Evolutionary conservation across 192 early-diverging fungal genomes (phyloP).

Genomic region (Nowakowskiella sp.): DNA sequence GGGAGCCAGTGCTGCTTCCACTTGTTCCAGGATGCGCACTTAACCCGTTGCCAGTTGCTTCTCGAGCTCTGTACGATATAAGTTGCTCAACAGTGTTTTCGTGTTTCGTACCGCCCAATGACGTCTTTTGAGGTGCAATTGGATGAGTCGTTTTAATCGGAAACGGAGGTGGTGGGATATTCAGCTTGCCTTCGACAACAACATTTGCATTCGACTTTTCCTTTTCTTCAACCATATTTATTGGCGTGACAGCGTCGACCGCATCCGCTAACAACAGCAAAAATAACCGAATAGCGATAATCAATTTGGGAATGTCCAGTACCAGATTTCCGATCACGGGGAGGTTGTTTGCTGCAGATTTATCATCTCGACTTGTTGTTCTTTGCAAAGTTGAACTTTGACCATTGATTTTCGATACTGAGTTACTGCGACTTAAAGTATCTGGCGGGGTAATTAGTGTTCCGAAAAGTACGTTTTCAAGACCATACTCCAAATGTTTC

Average conservation of each 20-base stretch:
- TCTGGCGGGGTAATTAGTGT: too few species aligned
- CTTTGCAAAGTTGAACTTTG: background rate
- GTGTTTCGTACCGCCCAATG: too few species aligned
- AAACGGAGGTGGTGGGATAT: slow-evolving; percentile 35
- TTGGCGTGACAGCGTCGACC: slow-evolving; percentile 49
- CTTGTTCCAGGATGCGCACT: too few species aligned
- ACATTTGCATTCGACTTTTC: slow-evolving; percentile 21
- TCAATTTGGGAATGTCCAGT: slow-evolving; percentile 58
- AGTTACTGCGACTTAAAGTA: background rate
- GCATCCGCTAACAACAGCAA: slow-evolving; percentile 64
- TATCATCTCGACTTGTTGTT: background rate
- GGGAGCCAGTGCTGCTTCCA: too few species aligned
- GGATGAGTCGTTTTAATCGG: too few species aligned
- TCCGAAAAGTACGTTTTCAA: slow-evolving; percentile 61
- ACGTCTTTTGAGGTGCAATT: too few species aligned
- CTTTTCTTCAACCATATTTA: too few species aligned
- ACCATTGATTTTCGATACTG: background rate
- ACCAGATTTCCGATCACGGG: slow-evolving; percentile 36
- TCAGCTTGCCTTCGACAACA: slow-evolving; percentile 46
- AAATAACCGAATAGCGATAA: slow-evolving; percentile 66
- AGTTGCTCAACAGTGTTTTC: too few species aligned
- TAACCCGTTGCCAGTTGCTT: too few species aligned
- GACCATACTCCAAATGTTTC: slow-evolving; percentile 56
- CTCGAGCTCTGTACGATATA: too few species aligned
- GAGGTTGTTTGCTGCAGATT: background rate